Base-by-base conservation (phyloP, 345 rosid genomes). In the Boechera stricta region DNA sequence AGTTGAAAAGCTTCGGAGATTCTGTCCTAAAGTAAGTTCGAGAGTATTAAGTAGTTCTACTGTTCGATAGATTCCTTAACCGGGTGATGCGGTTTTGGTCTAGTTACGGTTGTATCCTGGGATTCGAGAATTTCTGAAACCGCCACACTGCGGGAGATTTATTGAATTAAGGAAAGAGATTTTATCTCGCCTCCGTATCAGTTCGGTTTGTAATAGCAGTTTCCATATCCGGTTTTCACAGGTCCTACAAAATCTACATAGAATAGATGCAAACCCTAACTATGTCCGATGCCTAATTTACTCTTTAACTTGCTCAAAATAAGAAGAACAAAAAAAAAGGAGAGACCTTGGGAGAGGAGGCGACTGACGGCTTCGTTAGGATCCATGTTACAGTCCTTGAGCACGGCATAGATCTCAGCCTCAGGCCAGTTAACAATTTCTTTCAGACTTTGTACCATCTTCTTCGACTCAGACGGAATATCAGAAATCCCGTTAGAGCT, bases 301-400 rank as follows among this genome's bases (percentile, higher is more conserved):
- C 53, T 8, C 13, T 6, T 6, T n/a, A 10, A 33, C 28, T 64
- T 2, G 3, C 58, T 26, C 12, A 16, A n/a, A 42, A 24, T 16
- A 16, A 16, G 47, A 16, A 21, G 24, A 21, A 21, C 24, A 21
- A 21, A 21, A 21, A 24, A 51, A 24, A 33, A 33, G 16, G 26
- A 16, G 7, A 33, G 53, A 93, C 98, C 98, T 94, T 88, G 98
- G 47, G 87, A 36, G 75, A 94, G 94, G 70, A 91, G 92, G 73
- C 98, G 97, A 82, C 84, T 87, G 72, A 90, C 97, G 69, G 98
- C 89, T 79, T 94, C 97, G 81, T 94, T 90, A 68, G 97, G 98
- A 92, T 94, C 98, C 98, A 94, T 91, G 81, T 84, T 85, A 81
- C 98, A 94, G 52, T 94, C 98, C 82, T 89, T 90, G 60, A 94